Base-by-base conservation (phyloP, 768 basidiomycete genomes). In the Termitomyces heimii region DNA sequence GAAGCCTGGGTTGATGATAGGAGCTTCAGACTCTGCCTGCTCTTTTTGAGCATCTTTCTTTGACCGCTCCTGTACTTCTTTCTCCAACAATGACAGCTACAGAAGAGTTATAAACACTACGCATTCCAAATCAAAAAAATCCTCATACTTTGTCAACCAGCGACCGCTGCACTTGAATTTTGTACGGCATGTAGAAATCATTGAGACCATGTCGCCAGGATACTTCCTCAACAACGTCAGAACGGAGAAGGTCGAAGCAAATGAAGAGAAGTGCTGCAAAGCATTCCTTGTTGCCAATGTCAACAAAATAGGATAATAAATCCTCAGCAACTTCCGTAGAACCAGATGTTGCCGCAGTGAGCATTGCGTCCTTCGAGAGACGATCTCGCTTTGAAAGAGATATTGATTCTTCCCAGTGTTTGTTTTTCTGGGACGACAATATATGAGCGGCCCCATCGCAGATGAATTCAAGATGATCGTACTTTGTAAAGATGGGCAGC, bases 201-300 rank as follows among this genome's bases (percentile, higher is more conserved):
- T 92, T 93, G 46, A 99, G 80, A 22, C 88, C 96, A 64, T 97
- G 87, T 68, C 92, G 89, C 97, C 97, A 98, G 60, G 94, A 94
- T 35, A 97, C 76, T 70, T 97, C 96, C 72, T 94, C 90, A 28
- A 97, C 93, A 55, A 95, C 73, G 66, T 98, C 96, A 3, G 94
- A 82, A 45, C 92, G 88, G 53, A 98, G 75, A n/a, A 98, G 80
- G 73, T 99, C 96, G 76, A 94, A 99, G 77, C 94, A 97, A 53
- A 89, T 82, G 64, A 86, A 98, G 24, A 98, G 82, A 60, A 89
- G 76, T 1, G 89, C 92, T 0, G 93, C 89, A 71, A 96, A 99
- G 72, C 94, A 96, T 69, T 99, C 97, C 75, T 94, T 95, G 81
- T 96, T 96, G 34, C 97, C 97, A 62, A 99, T 98, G 72, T 94